Base-by-base conservation (phyloP, 176 grass and related monocot genomes). In the Oryza brachyantha region DNA sequence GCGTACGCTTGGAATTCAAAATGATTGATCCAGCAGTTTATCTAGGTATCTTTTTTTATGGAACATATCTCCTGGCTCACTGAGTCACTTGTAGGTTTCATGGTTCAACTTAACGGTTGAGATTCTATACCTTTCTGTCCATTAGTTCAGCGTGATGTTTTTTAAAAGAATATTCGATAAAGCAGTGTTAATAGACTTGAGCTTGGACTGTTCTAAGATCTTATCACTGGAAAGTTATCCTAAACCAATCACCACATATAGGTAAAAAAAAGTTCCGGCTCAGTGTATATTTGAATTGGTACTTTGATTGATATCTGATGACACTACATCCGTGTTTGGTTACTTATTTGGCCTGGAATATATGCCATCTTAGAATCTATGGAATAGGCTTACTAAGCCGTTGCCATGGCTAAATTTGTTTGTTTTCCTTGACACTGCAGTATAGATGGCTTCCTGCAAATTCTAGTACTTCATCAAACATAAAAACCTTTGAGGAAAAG, bases 381-480 rank as follows among this genome's bases (percentile, higher is more conserved):
- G 24, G 55, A 73, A 55, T 57, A 26, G 2, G 64, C 17, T 16
- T 16, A 84, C 39, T 35, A 71, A 72, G 11, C 41, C 57, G 4
- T 72, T 35, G 66, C 38, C 70, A 58, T 39, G 38, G 70, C 86
- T 91, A 48, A 85, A 81, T 79, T 73, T 74, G 27, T 84, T 82
- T 81, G 36, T 45, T 54, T 79, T 41, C 28, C 5, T 73, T 81
- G 78, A 77, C 64, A 71, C 29, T 95, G 70, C 92, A 99, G 96
- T 99, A 99, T 84, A 90, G 83, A 87, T 99, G 90, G 83, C 96
- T 99, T 85, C 90, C 96, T 70, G 73, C 74, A 89, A 99, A 85
- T 57, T 90, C 90, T 24, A 78, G 84, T 71, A 84, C 74, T 82
- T 54, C 78, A 45, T 74, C 87, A 32, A 94, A 78, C 66, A 61